A percentile compares a stretch with the other conserved stretches of the same genome.
These are phyloP conservation scores for Leishmania mexicana DNA, from an alignment of 208 protist genomes.

Conservation along the genomic window DNA sequence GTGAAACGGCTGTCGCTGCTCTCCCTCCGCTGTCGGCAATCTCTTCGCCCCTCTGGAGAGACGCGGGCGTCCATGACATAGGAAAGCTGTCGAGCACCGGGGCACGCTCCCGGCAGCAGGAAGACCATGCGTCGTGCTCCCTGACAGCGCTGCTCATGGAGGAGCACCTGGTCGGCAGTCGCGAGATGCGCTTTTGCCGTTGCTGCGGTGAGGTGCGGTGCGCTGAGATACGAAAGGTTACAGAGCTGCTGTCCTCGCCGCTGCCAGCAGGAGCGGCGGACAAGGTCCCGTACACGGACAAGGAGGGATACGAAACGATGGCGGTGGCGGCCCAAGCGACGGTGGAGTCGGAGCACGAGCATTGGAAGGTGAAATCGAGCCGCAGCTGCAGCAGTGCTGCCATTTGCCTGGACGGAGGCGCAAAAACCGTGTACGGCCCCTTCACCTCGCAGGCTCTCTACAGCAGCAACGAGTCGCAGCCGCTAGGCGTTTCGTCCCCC, in stretches of 20 bases:
- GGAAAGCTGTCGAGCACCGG: background rate
- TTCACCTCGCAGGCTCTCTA: background rate
- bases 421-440: background rate
- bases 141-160: slow-evolving; percentile 23
- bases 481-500: background rate
- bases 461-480: background rate
- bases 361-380: background rate
- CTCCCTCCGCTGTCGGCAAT: background rate
- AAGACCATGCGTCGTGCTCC: background rate
- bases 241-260: slow-evolving; percentile 7
- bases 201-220: slow-evolving; percentile 34
- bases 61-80: background rate
- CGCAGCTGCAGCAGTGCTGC: background rate
- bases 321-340: background rate
- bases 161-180: slow-evolving; percentile 32
- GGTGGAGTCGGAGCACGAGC: background rate
- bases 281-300: background rate
- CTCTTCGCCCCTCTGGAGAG: background rate
- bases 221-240: slow-evolving; percentile 23
- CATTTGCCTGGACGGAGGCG: background rate
- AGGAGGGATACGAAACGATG: background rate
- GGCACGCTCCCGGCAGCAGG: background rate
- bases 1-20: too few species aligned
- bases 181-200: slow-evolving; percentile 43
- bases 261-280: background rate